Conservation (phyloP, 345 rosid species). For the Cardamine chenopodiifolia region DNA sequence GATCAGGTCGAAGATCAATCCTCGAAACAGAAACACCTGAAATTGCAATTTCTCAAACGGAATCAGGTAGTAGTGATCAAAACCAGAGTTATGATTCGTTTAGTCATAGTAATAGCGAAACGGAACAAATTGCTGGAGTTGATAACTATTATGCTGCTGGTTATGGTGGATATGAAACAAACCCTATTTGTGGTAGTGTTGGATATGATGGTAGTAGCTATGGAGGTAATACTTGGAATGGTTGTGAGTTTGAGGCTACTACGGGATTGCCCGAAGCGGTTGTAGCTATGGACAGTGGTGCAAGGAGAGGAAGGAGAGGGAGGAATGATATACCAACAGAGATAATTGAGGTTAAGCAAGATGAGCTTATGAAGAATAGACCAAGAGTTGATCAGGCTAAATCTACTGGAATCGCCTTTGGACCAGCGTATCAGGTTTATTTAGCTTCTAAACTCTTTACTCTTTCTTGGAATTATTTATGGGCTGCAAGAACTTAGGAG, state of each 20-base stretch:
- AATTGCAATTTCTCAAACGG: slow-evolving; percentile 30
- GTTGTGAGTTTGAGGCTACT: slow-evolving; percentile 36
- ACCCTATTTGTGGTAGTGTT: slow-evolving; percentile 25
- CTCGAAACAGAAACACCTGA: slow-evolving; percentile 54
- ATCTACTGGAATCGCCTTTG: slow-evolving; percentile 91
- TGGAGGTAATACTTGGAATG: slow-evolving; percentile 49
- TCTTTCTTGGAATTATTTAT: background rate
- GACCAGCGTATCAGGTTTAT: slow-evolving; percentile 88
- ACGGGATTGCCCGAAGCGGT: slow-evolving; percentile 41
- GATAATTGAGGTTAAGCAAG: slow-evolving; percentile 91
- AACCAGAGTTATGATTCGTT: slow-evolving; percentile 38
- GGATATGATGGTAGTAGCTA: slow-evolving; percentile 46
- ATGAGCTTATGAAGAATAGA: slow-evolving; percentile 91
- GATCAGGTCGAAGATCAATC: slow-evolving; percentile 69
- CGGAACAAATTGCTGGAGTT: slow-evolving; percentile 34
- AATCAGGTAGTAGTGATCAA: slow-evolving; percentile 35
- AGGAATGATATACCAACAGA: slow-evolving; percentile 67
- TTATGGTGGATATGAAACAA: slow-evolving; percentile 47
- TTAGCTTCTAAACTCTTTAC: slow-evolving; percentile 24
- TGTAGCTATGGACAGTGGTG: slow-evolving; percentile 43
- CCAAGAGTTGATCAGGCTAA: slow-evolving; percentile 87
- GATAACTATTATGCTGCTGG: slow-evolving; percentile 38
- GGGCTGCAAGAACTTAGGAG: slow-evolving; percentile 6
- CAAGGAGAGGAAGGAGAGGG: slow-evolving; percentile 70
- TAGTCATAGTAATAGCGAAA: slow-evolving; percentile 29